A percentile compares a stretch with the other conserved stretches of the same genome.
phyloP scores from a whole-genome alignment of 345 rosid species.

The Corymbia maculata region DNA sequence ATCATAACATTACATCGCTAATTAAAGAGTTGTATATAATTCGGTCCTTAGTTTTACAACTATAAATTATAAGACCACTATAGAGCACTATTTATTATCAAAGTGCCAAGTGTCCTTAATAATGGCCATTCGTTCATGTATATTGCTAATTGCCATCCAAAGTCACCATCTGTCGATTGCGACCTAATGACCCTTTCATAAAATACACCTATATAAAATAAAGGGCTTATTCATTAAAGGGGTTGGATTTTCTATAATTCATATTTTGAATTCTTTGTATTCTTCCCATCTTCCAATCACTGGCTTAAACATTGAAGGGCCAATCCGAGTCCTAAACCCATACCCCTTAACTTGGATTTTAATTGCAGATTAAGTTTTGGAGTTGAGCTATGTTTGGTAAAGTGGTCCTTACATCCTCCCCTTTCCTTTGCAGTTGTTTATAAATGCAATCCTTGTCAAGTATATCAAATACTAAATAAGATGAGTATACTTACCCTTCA shows the following conservation, averaged over 20 bases:
- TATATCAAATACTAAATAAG: neutral
- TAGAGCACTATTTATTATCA: neutral
- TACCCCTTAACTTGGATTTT: neutral
- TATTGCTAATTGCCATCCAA: neutral
- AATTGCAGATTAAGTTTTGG: fast-evolving
- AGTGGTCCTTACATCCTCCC: neutral
- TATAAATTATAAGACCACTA: fast-evolving
- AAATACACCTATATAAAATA: neutral
- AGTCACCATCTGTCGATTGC: neutral
- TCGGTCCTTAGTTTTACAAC: fast-evolving
- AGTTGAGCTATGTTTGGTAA: neutral
- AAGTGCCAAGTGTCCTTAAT: neutral
- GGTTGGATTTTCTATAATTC: neutral
- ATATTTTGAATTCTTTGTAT: neutral
- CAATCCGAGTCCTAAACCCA: fast-evolving
- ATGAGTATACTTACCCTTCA: neutral
- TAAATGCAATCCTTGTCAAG: neutral
- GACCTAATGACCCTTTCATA: neutral
- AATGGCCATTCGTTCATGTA: neutral
- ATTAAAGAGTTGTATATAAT: neutral
- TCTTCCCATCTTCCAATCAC: neutral
- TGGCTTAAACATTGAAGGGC: neutral
- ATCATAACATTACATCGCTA: fast-evolving
- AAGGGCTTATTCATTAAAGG: neutral
- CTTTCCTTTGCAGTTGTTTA: fast-evolving